Conservation (phyloP, 2,329 filamentous ascomycete genomes). For the Paecilomyces formosus region DNA sequence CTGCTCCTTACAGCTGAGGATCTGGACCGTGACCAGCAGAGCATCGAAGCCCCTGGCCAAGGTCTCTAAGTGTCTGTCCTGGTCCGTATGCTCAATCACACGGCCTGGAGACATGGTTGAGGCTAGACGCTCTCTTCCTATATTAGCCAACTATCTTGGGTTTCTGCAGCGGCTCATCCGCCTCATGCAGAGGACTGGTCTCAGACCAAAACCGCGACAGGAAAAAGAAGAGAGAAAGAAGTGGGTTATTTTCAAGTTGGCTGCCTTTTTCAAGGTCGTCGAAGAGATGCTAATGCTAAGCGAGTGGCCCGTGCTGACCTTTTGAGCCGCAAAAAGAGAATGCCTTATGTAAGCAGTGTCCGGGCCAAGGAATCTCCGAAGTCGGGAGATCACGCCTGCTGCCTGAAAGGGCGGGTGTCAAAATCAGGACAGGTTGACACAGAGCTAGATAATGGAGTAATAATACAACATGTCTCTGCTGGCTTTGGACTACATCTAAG, state of each 20-base stretch:
- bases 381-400: background rate
- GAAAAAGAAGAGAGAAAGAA: conserved; percentile 7
- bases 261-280: conserved; percentile 5
- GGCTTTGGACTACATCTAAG: background rate
- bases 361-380: background rate
- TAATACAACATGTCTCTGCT: background rate
- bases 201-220: conserved; percentile 7
- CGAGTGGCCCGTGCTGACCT: conserved; percentile 25
- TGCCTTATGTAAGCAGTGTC: background rate
- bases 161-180: conserved; percentile 14
- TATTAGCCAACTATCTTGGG: background rate
- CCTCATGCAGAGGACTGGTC: conserved; percentile 16
- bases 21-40: conserved; percentile 33
- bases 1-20: conserved; percentile 32
- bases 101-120: conserved; percentile 25
- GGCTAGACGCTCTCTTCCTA: background rate
- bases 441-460: background rate
- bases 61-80: conserved; percentile 27
- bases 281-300: conserved; percentile 16
- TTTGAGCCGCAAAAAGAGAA: background rate
- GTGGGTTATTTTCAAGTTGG: background rate
- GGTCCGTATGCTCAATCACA: conserved; percentile 20
- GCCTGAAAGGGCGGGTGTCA: background rate
- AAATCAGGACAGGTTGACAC: background rate
- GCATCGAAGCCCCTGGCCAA: conserved; percentile 35